Evolutionary conservation across 208 protist genomes (phyloP).

Genomic region (Trypanosoma boissoni): DNA sequence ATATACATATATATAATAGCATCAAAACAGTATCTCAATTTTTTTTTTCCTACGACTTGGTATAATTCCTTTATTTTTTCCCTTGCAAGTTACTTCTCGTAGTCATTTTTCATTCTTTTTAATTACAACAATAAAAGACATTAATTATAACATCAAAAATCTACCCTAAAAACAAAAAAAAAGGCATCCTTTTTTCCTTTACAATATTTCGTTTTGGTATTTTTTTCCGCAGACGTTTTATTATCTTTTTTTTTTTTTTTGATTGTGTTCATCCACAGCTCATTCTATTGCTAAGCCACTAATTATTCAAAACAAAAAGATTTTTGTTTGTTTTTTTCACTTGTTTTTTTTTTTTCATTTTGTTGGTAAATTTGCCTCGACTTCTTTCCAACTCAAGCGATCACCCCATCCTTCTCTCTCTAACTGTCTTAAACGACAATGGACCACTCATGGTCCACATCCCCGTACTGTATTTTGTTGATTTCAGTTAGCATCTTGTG

Average conservation of each 20-base stretch:
- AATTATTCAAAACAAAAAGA: too few species aligned
- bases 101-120: neutral
- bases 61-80: too few species aligned
- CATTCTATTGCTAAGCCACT: too few species aligned
- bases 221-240: neutral
- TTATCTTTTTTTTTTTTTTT: neutral
- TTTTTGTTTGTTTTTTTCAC: neutral
- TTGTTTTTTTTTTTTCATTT: neutral
- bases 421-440: conserved; percentile 21
- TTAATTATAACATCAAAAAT: neutral
- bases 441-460: conserved; percentile 49
- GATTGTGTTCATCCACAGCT: neutral
- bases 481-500: conserved; percentile 53
- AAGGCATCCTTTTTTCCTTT: conserved; percentile 4
- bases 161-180: conserved; percentile 5
- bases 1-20: too few species aligned
- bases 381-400: neutral
- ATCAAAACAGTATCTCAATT: too few species aligned
- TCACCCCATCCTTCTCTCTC: conserved; percentile 1
- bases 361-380: neutral
- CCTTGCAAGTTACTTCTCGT: too few species aligned
- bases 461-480: conserved; percentile 68
- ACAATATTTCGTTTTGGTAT: neutral
- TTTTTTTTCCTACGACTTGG: too few species aligned
- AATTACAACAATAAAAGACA: neutral